Percentiles rank a stretch among this genome's conserved stretches.
phyloP scores from a whole-genome alignment of 2,329 filamentous ascomycete species.

The Neopestalotiopsis sp. region DNA sequence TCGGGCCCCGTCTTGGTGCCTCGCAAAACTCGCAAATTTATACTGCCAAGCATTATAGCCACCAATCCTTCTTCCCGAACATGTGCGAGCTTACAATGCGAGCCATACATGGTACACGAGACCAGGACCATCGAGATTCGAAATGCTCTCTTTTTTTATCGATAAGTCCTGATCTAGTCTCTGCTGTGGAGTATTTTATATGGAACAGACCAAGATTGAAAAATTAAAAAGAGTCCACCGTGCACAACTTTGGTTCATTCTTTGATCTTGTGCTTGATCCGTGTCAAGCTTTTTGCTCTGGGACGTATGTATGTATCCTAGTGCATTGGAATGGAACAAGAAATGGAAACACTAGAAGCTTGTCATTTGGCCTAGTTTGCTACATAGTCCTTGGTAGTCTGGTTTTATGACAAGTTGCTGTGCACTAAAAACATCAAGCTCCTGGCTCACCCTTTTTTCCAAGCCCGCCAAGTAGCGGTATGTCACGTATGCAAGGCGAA shows the following conservation, averaged over 20 bases:
- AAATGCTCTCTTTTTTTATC: neutral
- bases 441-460: too few species aligned
- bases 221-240: neutral
- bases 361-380: too few species aligned
- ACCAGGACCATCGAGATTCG: neutral
- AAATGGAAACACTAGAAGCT: too few species aligned
- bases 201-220: neutral
- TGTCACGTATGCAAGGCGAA: neutral
- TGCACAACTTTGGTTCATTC: neutral
- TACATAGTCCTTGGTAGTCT: too few species aligned
- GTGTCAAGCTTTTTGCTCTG: too few species aligned
- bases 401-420: too few species aligned
- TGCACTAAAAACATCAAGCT: too few species aligned
- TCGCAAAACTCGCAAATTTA: slow-evolving; percentile 5
- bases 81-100: neutral
- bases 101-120: too few species aligned
- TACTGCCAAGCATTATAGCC: slow-evolving; percentile 4
- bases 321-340: too few species aligned
- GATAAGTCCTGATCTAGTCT: neutral
- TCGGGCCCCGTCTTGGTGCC: neutral
- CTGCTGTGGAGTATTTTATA: neutral
- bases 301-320: too few species aligned
- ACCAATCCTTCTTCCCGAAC: neutral
- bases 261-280: too few species aligned
- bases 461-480: neutral